Percentiles rank a stretch among this genome's conserved stretches.
Evolutionary conservation across 441 rosid species (phyloP).

Genomic region (Capsella rubella): DNA sequence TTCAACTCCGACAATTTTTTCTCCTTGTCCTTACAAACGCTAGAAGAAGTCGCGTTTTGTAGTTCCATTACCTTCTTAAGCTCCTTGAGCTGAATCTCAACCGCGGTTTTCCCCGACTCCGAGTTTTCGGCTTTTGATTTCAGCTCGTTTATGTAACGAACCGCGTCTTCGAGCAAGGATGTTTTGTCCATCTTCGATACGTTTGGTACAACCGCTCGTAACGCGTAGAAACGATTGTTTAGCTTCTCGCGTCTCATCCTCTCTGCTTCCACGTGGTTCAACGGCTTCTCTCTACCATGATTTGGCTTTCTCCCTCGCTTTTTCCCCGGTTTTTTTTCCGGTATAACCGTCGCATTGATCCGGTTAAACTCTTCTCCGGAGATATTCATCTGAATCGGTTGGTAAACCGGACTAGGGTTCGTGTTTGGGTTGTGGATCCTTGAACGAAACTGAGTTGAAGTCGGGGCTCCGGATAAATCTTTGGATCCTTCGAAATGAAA

Average conservation of each 20-base stretch:
- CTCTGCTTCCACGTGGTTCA: conserved; percentile 95
- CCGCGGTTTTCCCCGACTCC: conserved; percentile 62
- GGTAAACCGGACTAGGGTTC: background rate
- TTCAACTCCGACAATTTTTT: conserved; percentile 48
- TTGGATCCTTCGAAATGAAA: conserved; percentile 55
- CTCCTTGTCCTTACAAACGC: conserved; percentile 34
- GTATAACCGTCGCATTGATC: conserved; percentile 50
- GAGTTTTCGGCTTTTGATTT: conserved; percentile 53
- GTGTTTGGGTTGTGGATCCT: background rate
- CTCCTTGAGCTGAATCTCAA: conserved; percentile 60
- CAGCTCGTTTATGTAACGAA: conserved; percentile 84
- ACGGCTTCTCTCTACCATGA: conserved; percentile 76
- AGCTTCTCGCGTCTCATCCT: conserved; percentile 94
- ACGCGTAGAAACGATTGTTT: conserved; percentile 78
- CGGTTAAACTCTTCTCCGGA: conserved; percentile 35
- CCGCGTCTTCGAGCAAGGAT: conserved; percentile 82
- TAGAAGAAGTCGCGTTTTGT: conserved; percentile 4
- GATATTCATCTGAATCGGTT: background rate
- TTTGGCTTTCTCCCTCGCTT: conserved; percentile 87
- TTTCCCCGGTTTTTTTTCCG: conserved; percentile 59
- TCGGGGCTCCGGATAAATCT: conserved; percentile 52
- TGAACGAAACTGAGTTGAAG: background rate
- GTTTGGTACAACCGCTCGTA: conserved; percentile 90
- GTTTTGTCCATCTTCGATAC: conserved; percentile 94
- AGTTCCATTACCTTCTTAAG: conserved; percentile 50